Base-by-base conservation (phyloP, 1,284 basidiomycete genomes). In the Ceratobasidium sp. region DNA sequence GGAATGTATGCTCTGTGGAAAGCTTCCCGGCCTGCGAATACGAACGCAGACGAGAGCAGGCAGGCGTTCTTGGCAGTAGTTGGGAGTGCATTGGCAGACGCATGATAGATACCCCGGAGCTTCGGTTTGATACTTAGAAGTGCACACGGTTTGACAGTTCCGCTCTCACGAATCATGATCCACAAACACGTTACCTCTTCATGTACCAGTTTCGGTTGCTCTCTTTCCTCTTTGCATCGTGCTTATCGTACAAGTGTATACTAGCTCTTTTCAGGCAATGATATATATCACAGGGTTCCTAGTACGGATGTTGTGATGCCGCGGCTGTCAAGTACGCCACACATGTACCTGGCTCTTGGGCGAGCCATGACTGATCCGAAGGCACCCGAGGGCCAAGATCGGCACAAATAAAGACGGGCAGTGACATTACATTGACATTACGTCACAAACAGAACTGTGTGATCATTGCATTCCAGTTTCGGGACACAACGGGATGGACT, bases 1-100 rank as follows among this genome's bases (percentile, higher is more conserved):
- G 65, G 65, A 34, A 46, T 69, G 65, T 69, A 69, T 57, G 65
- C 65, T 16, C 41, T 69, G n/a, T 69, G 65, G 65, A 52, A 55
- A 36, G 53, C 65, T 5, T 69, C 65, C 16, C 65, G 39, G 8
- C 50, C 43, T 28, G 53, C 39, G 4, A 45, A 21, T 14, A 21
- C 52, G 2, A 58, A 16, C 39, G 16, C 65, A 46, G 65, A 69
- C 18, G 65, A 69, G 52, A 69, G 45, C 65, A 57, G 43, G 23
- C 50, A 58, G 28, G 65, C 65, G 16, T 69, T 69, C 30, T 16
- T 69, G 52, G 65, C 50, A 4, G 26, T 69, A 16, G 65, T 69
- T 39, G 36, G 53, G 8, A 52, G n/a, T 39, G 53, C 65, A 36
- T 16, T 69, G 16, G 53, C 41, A 41, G 65, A 69, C 41, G 32